phyloP scores from a whole-genome alignment of 768 basidiomycete species.

The Boletus speciosus region DNA sequence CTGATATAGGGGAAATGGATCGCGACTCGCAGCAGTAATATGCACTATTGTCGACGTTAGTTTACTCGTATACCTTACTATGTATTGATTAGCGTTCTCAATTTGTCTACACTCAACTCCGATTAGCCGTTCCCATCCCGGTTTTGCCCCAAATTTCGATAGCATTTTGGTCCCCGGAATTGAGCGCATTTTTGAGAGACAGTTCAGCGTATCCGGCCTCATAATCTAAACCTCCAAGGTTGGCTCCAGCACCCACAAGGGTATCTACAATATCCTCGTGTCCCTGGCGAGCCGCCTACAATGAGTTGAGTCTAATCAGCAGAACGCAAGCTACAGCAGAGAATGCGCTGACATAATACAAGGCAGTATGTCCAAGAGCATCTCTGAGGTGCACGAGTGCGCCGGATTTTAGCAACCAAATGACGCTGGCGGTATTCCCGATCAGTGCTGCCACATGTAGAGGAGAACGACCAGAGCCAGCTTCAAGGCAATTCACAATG shows the following conservation, averaged over 20 bases:
- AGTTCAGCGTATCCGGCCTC: constrained; percentile 54
- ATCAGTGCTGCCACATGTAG: constrained; percentile 77
- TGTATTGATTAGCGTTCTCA: constrained; percentile 8
- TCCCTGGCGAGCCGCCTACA: constrained; percentile 72
- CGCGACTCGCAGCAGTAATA: not conserved
- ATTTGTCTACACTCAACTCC: not conserved
- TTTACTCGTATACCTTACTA: constrained; percentile 14
- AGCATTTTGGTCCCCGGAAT: constrained; percentile 41
- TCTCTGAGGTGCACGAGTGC: constrained; percentile 84
- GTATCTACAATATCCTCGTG: constrained; percentile 57
- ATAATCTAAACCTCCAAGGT: constrained; percentile 63
- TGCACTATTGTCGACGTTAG: constrained; percentile 1
- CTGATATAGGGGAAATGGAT: constrained; percentile 26
- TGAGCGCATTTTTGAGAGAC: constrained; percentile 37
- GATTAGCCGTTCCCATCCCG: constrained; percentile 31
- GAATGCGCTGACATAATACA: constrained; percentile 65
- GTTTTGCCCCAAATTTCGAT: constrained; percentile 56
- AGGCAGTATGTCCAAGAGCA: constrained; percentile 72
- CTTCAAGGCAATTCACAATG: constrained; percentile 68
- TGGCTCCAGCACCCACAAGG: constrained; percentile 71
- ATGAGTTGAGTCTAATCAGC: not conserved
- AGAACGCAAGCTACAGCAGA: not conserved
- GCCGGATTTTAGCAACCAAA: constrained; percentile 61
- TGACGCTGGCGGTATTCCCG: constrained; percentile 45
- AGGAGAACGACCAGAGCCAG: constrained; percentile 68